Base-by-base conservation (phyloP, 768 basidiomycete species). In the Boletales sp. region DNA sequence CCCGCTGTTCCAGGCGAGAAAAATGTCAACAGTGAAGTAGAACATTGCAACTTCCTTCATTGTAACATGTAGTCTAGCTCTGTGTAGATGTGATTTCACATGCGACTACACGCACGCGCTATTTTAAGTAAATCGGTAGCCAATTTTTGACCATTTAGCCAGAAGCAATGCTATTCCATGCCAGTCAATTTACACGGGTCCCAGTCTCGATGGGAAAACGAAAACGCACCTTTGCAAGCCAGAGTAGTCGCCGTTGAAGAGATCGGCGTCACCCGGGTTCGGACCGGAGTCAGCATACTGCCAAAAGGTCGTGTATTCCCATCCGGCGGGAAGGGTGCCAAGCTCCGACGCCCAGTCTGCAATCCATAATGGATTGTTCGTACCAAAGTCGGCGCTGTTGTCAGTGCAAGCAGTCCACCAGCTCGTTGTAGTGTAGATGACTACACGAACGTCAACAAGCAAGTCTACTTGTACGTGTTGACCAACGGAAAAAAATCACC, bases 391-490 rank as follows among this genome's bases (percentile, higher is more conserved):
- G 14, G 70, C 66, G 48, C 74, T 80, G 61, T 83, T 80, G 0
- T 78, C 82, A 3, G 85, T 86, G 63, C 85, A 87, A 8, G 72
- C 73, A 10, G 56, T 77, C 84, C 84, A 87, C 84, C 84, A 86
- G 61, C 77, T 70, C 10, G 81, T 83, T 3, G 79, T 82, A 29
- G 80, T 80, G 55, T 85, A 85, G 48, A 84, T 82, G 36, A 79
- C 80, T 78, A 48, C 5, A 36, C 3, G 2, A 19, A 8, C 9
- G 39, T 62, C 27, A 55, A n/a, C 19, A 39, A 21, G 21, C 19
- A 39, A 21, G 21, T 21, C 21, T 4, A 21, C 21, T 18, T 13
- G 17, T 18, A n/a, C 13, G 35, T 45, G 35, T 45, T 32, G 63
- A 57, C 31, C 45, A 19, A 14, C 17, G 34, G 34, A 3, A 37